A percentile compares a stretch with the other conserved stretches of the same genome.
phyloP scores from a whole-genome alignment of 2,329 filamentous ascomycete genomes.

The Penicillium sp. region DNA sequence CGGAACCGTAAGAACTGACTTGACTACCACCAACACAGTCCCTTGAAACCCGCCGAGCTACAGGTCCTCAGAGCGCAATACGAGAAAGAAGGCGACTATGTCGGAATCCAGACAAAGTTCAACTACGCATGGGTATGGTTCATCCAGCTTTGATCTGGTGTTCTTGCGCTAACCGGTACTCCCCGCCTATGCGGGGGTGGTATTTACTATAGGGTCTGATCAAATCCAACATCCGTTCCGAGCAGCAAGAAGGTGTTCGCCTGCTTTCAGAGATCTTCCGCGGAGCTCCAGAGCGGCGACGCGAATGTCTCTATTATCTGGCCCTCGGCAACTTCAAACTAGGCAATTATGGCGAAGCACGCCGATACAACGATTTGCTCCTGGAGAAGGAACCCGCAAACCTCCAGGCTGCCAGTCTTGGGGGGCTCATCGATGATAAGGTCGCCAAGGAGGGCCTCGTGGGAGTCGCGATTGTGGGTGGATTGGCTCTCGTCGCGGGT shows the following conservation, averaged over 20 bases:
- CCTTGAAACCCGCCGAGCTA: slow-evolving; percentile 87
- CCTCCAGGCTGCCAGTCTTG: slow-evolving; percentile 83
- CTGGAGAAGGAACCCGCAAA: slow-evolving; percentile 89
- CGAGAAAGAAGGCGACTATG: slow-evolving; percentile 96
- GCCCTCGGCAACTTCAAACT: slow-evolving; percentile 97
- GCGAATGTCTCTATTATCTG: slow-evolving; percentile 98
- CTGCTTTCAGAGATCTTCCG: slow-evolving; percentile 97
- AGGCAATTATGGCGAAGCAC: slow-evolving; percentile 92
- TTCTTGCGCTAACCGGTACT: slow-evolving; percentile 5
- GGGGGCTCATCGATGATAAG: slow-evolving; percentile 88
- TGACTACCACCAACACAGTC: slow-evolving; percentile 56
- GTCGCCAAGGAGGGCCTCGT: slow-evolving; percentile 91
- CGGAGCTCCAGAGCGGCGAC: slow-evolving; percentile 82
- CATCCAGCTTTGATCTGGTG: background rate
- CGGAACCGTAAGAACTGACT: slow-evolving; percentile 10
- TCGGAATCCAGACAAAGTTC: slow-evolving; percentile 97
- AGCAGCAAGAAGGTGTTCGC: slow-evolving; percentile 92
- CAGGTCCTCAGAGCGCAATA: slow-evolving; percentile 91
- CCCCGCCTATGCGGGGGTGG: slow-evolving; percentile 14
- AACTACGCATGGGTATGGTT: slow-evolving; percentile 92
- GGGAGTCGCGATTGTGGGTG: slow-evolving; percentile 92
- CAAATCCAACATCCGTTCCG: slow-evolving; percentile 78
- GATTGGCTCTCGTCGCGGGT: slow-evolving; percentile 88
- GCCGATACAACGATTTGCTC: slow-evolving; percentile 90
- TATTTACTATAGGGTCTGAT: slow-evolving; percentile 71